Conservation (phyloP, 176 grass and related monocot genomes). For the Oryza brachyantha region DNA sequence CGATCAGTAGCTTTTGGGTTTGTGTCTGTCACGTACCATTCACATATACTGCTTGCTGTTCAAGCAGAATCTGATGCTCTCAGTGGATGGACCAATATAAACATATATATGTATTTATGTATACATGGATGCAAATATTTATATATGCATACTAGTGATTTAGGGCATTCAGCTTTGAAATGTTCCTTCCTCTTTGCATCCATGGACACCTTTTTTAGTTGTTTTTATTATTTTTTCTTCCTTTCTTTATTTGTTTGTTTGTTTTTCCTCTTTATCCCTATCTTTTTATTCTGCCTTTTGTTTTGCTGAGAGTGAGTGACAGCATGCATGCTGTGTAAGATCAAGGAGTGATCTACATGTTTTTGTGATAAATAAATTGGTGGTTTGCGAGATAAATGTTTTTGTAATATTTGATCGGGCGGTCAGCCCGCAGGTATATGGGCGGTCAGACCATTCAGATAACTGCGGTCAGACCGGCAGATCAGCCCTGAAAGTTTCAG, state of each 20-base stretch:
- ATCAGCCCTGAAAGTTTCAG: too few species aligned
- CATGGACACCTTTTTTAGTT: constrained; percentile 29
- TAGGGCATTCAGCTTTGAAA: constrained; percentile 18
- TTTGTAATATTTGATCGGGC: too few species aligned
- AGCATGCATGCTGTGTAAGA: neutral
- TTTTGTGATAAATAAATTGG: too few species aligned
- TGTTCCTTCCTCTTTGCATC: constrained; percentile 51
- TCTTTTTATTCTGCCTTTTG: neutral
- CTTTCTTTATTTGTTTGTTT: neutral
- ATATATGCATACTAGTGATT: neutral
- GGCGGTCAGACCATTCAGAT: too few species aligned
- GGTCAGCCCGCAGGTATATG: too few species aligned
- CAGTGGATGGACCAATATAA: constrained; percentile 43
- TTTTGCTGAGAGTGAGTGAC: constrained; percentile 32
- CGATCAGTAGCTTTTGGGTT: too few species aligned
- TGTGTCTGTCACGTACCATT: constrained; percentile 16
- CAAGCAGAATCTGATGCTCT: constrained; percentile 97
- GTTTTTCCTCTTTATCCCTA: constrained; percentile 26
- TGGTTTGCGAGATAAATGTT: too few species aligned
- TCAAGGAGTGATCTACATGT: too few species aligned
- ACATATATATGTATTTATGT: constrained; percentile 1
- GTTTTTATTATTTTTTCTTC: too few species aligned
- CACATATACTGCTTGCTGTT: constrained; percentile 63
- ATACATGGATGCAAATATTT: constrained; percentile 29
- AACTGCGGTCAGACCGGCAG: too few species aligned